phyloP scores from a whole-genome alignment of 2,329 filamentous ascomycete species.

The Pestalotiopsis fici region DNA sequence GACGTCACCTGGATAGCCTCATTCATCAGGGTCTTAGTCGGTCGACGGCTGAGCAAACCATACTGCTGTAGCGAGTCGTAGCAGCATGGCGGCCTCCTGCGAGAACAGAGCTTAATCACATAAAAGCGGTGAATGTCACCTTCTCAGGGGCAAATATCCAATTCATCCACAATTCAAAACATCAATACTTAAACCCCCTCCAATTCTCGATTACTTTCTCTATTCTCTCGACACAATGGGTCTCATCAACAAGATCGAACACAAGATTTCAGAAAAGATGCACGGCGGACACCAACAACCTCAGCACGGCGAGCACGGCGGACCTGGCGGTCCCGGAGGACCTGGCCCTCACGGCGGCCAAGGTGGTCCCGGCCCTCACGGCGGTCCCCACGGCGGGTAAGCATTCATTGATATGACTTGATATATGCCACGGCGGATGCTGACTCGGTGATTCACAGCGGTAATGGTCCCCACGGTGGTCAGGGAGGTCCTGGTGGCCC shows the following conservation, averaged over 20 bases:
- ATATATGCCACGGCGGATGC: not conserved
- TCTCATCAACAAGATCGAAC: constrained; percentile 7
- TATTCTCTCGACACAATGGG: not conserved
- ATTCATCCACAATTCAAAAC: not conserved
- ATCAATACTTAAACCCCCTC: not conserved
- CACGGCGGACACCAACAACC: not conserved
- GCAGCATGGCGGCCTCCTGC: not conserved
- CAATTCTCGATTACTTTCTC: no score
- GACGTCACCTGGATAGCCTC: not conserved
- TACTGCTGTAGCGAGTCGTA: not conserved
- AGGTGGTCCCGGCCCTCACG: not conserved
- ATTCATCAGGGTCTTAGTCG: not conserved
- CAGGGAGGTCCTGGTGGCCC: not conserved
- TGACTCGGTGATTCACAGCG: not conserved
- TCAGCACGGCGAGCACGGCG: not conserved
- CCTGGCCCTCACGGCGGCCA: not conserved
- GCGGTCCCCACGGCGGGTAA: not conserved
- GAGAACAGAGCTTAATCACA: not conserved
- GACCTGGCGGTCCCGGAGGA: not conserved
- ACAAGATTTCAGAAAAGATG: constrained; percentile 4
- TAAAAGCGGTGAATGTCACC: not conserved
- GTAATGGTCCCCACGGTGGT: not conserved
- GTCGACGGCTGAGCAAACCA: not conserved
- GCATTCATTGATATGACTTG: not conserved
- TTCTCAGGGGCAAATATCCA: not conserved